These are phyloP conservation scores for Wickerhamiella cacticola DNA, from an alignment of 805 yeast species.

Conservation along the genomic window DNA sequence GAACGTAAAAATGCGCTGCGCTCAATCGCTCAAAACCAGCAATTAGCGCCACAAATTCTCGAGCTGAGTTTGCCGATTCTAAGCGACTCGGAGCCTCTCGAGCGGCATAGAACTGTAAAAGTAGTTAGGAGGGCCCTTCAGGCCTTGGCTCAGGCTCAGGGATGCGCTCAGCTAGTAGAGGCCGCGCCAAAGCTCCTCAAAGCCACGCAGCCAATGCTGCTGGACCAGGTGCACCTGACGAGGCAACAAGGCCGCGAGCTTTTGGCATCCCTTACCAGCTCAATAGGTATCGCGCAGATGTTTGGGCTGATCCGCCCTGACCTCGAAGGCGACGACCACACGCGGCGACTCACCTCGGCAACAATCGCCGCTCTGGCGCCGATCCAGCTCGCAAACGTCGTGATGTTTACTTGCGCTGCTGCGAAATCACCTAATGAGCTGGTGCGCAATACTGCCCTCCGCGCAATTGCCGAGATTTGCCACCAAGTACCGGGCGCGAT, in stretches of 20 bases:
- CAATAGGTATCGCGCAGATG: conserved; percentile 73
- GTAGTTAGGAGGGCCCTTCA: conserved; percentile 56
- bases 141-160: too few species aligned
- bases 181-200: conserved; percentile 52
- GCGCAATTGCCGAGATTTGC: conserved; percentile 66
- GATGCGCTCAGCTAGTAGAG: neutral
- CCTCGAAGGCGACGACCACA: conserved; percentile 71
- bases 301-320: conserved; percentile 71
- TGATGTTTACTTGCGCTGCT: conserved; percentile 77
- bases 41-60: conserved; percentile 52
- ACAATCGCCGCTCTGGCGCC: conserved; percentile 75
- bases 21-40: conserved; percentile 46
- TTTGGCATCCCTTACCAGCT: conserved; percentile 58
- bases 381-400: conserved; percentile 51
- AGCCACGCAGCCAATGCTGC: conserved; percentile 65
- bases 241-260: conserved; percentile 71
- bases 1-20: conserved; percentile 60
- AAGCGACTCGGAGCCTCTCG: conserved; percentile 69
- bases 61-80: conserved; percentile 64
- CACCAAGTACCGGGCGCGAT: conserved; percentile 55
- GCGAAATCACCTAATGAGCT: conserved; percentile 66
- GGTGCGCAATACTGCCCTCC: conserved; percentile 73
- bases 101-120: conserved; percentile 70
- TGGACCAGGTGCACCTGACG: conserved; percentile 67
- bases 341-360: conserved; percentile 62